Evolutionary conservation across 1,284 basidiomycete species (phyloP).

Genomic region (Heterobasidion annosum): DNA sequence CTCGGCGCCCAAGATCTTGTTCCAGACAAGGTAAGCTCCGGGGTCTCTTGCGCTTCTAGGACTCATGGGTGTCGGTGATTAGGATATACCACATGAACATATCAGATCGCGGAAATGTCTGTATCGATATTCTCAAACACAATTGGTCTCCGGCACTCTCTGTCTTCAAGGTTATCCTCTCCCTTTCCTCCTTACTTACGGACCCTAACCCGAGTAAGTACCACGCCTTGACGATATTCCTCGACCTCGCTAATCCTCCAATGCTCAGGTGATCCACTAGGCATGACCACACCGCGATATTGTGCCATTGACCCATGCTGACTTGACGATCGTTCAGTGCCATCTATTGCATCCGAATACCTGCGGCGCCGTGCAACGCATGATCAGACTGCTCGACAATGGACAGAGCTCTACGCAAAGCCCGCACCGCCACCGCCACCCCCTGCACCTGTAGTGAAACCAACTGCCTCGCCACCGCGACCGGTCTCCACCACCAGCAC

Average conservation of each 20-base stretch:
- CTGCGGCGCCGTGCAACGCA: constrained; percentile 52
- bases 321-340: constrained; percentile 33
- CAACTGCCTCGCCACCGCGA: background rate
- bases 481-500: background rate
- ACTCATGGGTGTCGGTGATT: background rate
- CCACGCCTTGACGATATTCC: constrained; percentile 1
- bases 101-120: constrained; percentile 63
- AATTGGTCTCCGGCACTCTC: constrained; percentile 90
- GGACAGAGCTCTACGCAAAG: constrained; percentile 53
- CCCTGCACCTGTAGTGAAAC: constrained; percentile 9
- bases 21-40: constrained; percentile 57
- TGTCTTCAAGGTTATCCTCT: constrained; percentile 86
- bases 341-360: constrained; percentile 66
- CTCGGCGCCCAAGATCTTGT: constrained; percentile 72
- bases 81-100: constrained; percentile 95
- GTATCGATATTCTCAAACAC: constrained; percentile 79
- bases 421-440: constrained; percentile 25
- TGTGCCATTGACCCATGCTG: background rate
- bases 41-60: background rate
- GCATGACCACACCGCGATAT: constrained; percentile 22
- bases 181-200: constrained; percentile 78
- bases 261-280: constrained; percentile 57
- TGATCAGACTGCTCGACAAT: constrained; percentile 54
- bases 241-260: constrained; percentile 1
- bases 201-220: constrained; percentile 81